These are phyloP conservation scores for Pisolithus thermaeus DNA, from an alignment of 1,284 basidiomycete genomes.

Conservation along the genomic window DNA sequence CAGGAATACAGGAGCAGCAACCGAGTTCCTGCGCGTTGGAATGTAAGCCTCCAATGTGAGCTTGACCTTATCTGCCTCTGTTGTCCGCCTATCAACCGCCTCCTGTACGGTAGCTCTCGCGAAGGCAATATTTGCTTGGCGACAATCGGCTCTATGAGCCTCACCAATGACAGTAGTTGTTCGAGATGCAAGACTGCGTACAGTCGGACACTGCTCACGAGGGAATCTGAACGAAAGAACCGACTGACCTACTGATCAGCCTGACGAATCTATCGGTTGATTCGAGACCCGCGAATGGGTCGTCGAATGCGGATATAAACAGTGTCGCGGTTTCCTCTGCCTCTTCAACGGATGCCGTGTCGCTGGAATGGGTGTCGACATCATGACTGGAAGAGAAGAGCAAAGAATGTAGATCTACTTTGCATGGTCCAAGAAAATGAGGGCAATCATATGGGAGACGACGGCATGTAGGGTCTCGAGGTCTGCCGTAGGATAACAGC, in stretches of 20 bases:
- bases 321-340: neutral
- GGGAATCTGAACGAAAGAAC: neutral
- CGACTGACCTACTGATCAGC: neutral
- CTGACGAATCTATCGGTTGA: neutral
- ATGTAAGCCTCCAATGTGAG: slow-evolving; percentile 12
- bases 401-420: neutral
- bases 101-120: slow-evolving; percentile 14
- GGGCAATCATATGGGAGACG: neutral
- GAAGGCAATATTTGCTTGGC: slow-evolving; percentile 6
- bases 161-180: neutral
- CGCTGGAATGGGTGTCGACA: neutral
- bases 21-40: slow-evolving; percentile 6
- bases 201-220: neutral
- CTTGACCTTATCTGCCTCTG: slow-evolving; percentile 1
- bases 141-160: neutral
- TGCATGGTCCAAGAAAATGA: neutral
- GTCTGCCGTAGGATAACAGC: neutral
- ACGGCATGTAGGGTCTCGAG: neutral
- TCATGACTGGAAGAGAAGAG: neutral
- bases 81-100: slow-evolving; percentile 13
- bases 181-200: neutral
- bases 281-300: neutral
- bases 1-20: slow-evolving; percentile 1
- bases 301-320: neutral
- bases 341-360: neutral